Conservation (phyloP, 2,329 filamentous ascomycete species). For the Cercospora zeina region DNA sequence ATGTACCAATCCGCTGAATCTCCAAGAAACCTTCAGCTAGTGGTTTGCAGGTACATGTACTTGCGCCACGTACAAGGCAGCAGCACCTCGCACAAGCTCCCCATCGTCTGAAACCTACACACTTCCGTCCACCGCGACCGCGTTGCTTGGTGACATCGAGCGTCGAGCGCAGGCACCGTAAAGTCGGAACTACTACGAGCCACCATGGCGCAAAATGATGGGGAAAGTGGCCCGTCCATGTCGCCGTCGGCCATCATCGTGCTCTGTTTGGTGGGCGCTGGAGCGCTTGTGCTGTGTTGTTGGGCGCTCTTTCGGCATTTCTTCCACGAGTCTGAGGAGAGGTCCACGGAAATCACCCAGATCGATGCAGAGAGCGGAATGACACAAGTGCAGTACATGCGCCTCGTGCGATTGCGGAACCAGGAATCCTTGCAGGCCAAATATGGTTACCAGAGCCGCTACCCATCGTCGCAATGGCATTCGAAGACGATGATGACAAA, state of each 20-base stretch:
- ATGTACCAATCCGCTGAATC: conserved; percentile 3
- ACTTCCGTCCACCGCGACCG: not conserved
- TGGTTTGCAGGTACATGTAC: conserved; percentile 15
- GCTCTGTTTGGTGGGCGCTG: conserved; percentile 29
- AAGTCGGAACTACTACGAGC: not conserved
- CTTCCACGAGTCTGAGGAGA: conserved; percentile 10
- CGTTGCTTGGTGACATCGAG: not conserved
- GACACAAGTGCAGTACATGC: conserved; percentile 33
- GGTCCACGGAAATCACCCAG: conserved; percentile 5
- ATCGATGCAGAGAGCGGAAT: conserved; percentile 20
- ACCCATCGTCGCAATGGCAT: conserved; percentile 12
- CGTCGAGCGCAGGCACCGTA: not conserved
- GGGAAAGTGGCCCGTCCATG: conserved; percentile 20
- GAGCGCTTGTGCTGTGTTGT: conserved; percentile 24
- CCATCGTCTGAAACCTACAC: not conserved
- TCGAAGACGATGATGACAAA: conserved; percentile 18
- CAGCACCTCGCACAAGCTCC: conserved; percentile 1
- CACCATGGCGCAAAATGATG: not conserved
- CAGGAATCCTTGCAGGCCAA: conserved; percentile 27
- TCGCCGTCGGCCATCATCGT: conserved; percentile 29
- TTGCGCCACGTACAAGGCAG: conserved; percentile 6
- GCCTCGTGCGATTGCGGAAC: conserved; percentile 29
- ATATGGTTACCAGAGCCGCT: conserved; percentile 20
- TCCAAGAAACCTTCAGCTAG: conserved; percentile 3
- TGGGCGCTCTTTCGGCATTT: conserved; percentile 30